Evolutionary conservation across 2,329 filamentous ascomycete species (phyloP), one percentile per base, ranked within the genome.

Genomic region (Exserohilum turcica): DNA sequence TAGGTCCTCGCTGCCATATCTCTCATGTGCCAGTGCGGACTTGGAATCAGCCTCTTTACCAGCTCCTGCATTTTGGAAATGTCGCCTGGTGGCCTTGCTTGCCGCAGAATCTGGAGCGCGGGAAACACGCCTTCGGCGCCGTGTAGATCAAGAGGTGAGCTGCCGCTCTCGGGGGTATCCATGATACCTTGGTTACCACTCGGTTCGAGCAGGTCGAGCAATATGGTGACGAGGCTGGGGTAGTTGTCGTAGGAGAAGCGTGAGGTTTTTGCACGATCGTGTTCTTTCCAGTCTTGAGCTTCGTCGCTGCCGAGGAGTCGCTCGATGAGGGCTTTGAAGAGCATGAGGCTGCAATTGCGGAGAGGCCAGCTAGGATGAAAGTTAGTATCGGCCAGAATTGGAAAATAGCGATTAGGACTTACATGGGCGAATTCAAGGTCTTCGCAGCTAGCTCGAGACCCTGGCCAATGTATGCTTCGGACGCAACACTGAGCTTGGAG

Each of bases 281-380:
- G 60, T 63, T 82, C 78, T 74, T 83, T 71, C 75, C 92, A 78
- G 79, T 91, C 74, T 53, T 79, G 77, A 6, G 77, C 72, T 52
- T 91, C 88, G 48, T 85, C 87, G 0, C 87, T 90, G 13, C 90
- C 90, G 24, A 94, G 85, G 1, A 95, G 78, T 57, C 84, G 84
- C 68, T 94, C 90, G 46, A 96, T 89, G 5, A 97, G 80, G 57
- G 91, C 91, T 48, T 93, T 86, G 60, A 97, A 86, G 6, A 99
- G 84, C 76, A 97, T 89, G 29, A 97, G 77, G 2, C 92, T 92
- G 62, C 92, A 97, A 72, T 99, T 99, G 1, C 92, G 87, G 51
- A 99, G 92, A 0, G 92, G 91, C 94, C 94, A 99, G 18, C 86
- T 90, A 56, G 9, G 18, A 12, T 7, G 56, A 27, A 3, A 38